Base-by-base conservation (phyloP, 2,329 filamentous ascomycete genomes). In the Pestalotiopsis sp. region DNA sequence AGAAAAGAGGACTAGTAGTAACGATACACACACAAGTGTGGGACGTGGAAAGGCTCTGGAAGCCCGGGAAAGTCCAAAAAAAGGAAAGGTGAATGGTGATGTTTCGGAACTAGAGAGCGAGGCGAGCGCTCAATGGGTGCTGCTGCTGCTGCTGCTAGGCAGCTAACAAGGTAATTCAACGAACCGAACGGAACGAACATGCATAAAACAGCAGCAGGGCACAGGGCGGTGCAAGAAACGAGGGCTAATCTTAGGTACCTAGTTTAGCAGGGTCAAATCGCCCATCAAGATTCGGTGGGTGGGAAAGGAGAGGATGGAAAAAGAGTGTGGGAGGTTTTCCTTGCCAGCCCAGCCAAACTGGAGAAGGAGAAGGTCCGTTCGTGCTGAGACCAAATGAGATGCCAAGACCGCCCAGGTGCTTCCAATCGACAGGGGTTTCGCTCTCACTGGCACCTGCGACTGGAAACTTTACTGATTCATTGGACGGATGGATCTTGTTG, bases 71-170 rank as follows among this genome's bases (percentile, higher is more conserved):
- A 23, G 25, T 27, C 57, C 57, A 20, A 36, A 20, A 20, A 64
- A 52, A 52, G 36, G 61, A 49, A 39, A 38, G 61, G 61, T 64
- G 12, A 17, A 3, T 59, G 23, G 57, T 36, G 23, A 25, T 64
- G 61, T 64, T 49, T 64, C 38, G 61, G 61, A 49, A 64, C 61
- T 39, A 45, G 23, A 20, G 49, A 39, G 20, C 61, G 39, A 39
- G 41, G 25, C 23, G 61, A 52, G 39, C 38, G 57, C 57, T 14
- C 20, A 31, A 13, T 27, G 20, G 14, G 56, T 58, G 56, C 13
- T 5, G 11, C 1, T 23, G 20, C 12, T 23, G 27, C 1, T 23
- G 20, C 12, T 23, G 27, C 27, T 27, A 27, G 27, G 25, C 25
- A 23, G 56, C 20, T n/a, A n/a, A 58, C 13, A 23, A 31, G 20